Evolutionary conservation across 2,329 filamentous ascomycete species (phyloP).

Genomic region (Incumbomyces lentus): DNA sequence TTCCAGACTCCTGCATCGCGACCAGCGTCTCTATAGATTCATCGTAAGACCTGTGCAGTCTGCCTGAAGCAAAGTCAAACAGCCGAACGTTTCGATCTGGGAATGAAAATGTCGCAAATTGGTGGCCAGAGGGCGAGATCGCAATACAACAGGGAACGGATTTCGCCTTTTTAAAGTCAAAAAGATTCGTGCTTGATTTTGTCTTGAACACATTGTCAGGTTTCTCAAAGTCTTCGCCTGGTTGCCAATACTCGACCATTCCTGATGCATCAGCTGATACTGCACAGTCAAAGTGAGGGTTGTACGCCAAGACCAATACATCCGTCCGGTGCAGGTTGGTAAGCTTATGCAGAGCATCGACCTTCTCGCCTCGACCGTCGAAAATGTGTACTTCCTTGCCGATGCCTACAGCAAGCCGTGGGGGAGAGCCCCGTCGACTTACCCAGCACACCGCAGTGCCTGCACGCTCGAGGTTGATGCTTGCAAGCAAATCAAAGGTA

Average conservation of each 20-base stretch:
- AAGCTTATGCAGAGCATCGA: conserved; percentile 65
- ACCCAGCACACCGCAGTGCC: conserved; percentile 86
- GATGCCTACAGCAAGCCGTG: conserved; percentile 73
- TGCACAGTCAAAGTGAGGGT: conserved; percentile 79
- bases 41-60: conserved; percentile 85
- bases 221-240: conserved; percentile 68
- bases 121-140: conserved; percentile 73
- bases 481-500: conserved; percentile 74
- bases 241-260: conserved; percentile 96
- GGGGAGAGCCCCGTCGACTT: conserved; percentile 77
- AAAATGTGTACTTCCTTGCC: conserved; percentile 70
- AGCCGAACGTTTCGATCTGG: conserved; percentile 87
- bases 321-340: conserved; percentile 69
- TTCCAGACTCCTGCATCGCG: conserved; percentile 93
- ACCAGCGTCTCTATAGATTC: conserved; percentile 82
- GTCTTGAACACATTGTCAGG: conserved; percentile 83
- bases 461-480: conserved; percentile 64
- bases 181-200: conserved; percentile 88
- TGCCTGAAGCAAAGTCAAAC: conserved; percentile 84
- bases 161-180: conserved; percentile 95
- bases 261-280: conserved; percentile 79
- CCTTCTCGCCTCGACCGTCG: conserved; percentile 76
- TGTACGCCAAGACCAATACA: conserved; percentile 80
- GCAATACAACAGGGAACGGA: conserved; percentile 71
- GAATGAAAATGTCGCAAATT: conserved; percentile 81